Base-by-base conservation (phyloP, 2,329 filamentous ascomycete species). In the Aureobasidium sp. region DNA sequence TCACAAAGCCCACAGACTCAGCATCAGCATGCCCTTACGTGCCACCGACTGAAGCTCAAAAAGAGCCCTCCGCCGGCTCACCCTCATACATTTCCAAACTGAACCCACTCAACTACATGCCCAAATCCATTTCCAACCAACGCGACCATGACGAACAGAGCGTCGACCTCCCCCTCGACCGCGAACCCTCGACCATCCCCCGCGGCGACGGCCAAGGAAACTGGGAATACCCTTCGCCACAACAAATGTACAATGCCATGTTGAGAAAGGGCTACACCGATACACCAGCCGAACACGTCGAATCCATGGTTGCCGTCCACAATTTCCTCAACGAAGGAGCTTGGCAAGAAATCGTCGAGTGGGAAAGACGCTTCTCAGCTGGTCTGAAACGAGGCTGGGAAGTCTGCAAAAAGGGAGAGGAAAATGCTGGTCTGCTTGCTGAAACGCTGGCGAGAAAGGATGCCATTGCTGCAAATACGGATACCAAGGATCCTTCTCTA, bases 221-320 rank as follows among this genome's bases (percentile, higher is more conserved):
- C 70, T 99, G 94, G 94, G 94, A 97, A 75, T 99, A 99, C 72
- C 94, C 94, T 0, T 97, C 91, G 0, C 93, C 94, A 0, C 94
- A 99, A 78, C 94, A 99, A 76, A 99, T 99, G 94, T 99, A 97
- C 81, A 97, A 99, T 71, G 94, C 94, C 8, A 88, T 99, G 77
- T 79, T 97, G 64, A 88, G 94, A 66, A 99, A 99, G 76, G 94
- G 94, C 62, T 94, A 97, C 76, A 91, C 89, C 0, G 92, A 97
- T 73, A 97, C 94, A 0, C 92, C 96, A 61, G 84, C 91, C 60
- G 94, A 93, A 27, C 91, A 92, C 3, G 92, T 99, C 14, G 92
- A 97, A 76, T 87, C 88, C 70, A 99, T 99, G 94, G 94, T 99
- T 6, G 89, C 91, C 0, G 91, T 97, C 11, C 94, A 99, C 80